Percentiles rank a stretch among this genome's conserved stretches.
phyloP scores from a whole-genome alignment of 768 basidiomycete genomes.

The Pleurotus ostreatus region DNA sequence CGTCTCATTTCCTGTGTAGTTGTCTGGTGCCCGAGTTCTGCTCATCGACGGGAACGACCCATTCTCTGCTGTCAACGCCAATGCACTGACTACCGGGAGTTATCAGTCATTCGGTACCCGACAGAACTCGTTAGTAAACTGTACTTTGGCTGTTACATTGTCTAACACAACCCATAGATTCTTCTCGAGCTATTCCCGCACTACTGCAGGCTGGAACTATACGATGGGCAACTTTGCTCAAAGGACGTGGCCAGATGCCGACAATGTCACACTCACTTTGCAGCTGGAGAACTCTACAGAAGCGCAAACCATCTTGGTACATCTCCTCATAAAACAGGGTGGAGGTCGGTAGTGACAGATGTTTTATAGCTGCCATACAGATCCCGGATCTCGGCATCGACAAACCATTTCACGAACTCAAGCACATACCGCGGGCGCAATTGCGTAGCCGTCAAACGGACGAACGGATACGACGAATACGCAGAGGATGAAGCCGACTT shows the following conservation, averaged over 20 bases:
- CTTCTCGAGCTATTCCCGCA: constrained; percentile 39
- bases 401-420: constrained; percentile 45
- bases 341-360: not conserved
- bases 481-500: constrained; percentile 7
- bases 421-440: constrained; percentile 48
- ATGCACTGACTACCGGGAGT: constrained; percentile 46
- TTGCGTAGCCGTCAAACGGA: constrained; percentile 41
- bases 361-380: constrained; percentile 48
- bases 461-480: constrained; percentile 45
- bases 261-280: constrained; percentile 44
- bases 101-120: constrained; percentile 50
- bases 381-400: constrained; percentile 42
- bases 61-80: constrained; percentile 46
- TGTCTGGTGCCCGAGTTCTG: not conserved
- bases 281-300: constrained; percentile 32
- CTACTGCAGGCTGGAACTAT: constrained; percentile 32
- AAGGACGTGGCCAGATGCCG: constrained; percentile 45
- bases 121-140: constrained; percentile 38
- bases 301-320: constrained; percentile 42
- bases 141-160: not conserved
- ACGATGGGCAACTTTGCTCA: constrained; percentile 53
- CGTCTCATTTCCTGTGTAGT: not conserved
- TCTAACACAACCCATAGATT: constrained; percentile 25
- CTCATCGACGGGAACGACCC: constrained; percentile 29
- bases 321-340: constrained; percentile 11